Evolutionary conservation across 169 alveolate species (phyloP).

Genomic region (Plasmodium gonderi): DNA sequence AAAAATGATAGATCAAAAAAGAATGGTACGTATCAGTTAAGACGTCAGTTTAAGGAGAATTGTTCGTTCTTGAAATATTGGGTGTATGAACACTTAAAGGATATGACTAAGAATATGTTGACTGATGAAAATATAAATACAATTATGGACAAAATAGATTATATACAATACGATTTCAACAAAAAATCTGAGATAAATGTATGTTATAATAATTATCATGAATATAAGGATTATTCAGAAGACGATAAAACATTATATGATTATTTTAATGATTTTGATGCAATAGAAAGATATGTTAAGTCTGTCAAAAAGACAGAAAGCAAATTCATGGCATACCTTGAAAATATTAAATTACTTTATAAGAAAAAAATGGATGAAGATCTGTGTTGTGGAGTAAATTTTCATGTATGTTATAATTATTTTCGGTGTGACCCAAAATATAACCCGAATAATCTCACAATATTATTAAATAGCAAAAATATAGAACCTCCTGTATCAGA

Average conservation of each 20-base stretch:
- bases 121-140: neutral
- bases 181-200: neutral
- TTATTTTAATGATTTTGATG: neutral
- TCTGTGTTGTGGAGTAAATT: neutral
- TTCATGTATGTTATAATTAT: neutral
- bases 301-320: neutral
- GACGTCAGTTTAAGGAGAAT: neutral
- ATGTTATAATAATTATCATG: neutral
- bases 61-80: neutral
- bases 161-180: neutral
- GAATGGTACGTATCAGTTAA: too few species aligned
- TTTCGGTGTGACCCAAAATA: neutral
- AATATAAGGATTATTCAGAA: neutral
- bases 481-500: neutral
- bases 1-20: neutral
- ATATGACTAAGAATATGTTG: neutral
- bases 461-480: neutral
- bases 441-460: neutral
- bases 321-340: neutral
- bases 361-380: neutral
- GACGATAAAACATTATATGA: neutral
- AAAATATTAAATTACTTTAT: neutral
- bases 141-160: neutral
- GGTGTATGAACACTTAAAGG: neutral
- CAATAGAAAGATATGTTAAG: neutral